A percentile compares a stretch with the other conserved stretches of the same genome.
Conservation (phyloP, 164 flowering plant species). For the Berberis vulgaris region DNA sequence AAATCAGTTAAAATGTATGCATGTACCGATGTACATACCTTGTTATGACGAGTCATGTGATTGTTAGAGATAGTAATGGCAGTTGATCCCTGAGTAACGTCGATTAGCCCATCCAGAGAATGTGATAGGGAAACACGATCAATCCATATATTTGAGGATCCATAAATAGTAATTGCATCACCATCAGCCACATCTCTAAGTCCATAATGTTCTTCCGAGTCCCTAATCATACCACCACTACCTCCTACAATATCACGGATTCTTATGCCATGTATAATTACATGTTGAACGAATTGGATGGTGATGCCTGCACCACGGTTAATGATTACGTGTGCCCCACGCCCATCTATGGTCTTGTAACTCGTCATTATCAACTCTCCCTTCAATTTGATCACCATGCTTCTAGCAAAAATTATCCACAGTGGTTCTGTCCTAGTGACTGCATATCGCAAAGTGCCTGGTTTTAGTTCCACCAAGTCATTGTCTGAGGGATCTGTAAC, state of each 20-base stretch:
- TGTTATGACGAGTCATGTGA: slow-evolving; percentile 65
- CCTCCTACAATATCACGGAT: slow-evolving; percentile 37
- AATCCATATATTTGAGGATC: slow-evolving; percentile 51
- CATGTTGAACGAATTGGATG: slow-evolving; percentile 40
- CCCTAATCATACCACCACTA: slow-evolving; percentile 47
- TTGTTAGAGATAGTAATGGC: slow-evolving; percentile 73
- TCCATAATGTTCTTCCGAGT: slow-evolving; percentile 42
- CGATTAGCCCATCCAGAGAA: slow-evolving; percentile 60
- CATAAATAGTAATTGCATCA: slow-evolving; percentile 54
- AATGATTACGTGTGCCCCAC: slow-evolving; percentile 47
- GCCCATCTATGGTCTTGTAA: slow-evolving; percentile 67
- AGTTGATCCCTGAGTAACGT: slow-evolving; percentile 50
- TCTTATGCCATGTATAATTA: slow-evolving; percentile 47
- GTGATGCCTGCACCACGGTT: slow-evolving; percentile 47
- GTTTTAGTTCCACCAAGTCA: slow-evolving; percentile 46
- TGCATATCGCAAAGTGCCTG: slow-evolving; percentile 74
- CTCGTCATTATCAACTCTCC: slow-evolving; percentile 52
- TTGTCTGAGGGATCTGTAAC: slow-evolving; percentile 48
- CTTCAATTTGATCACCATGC: slow-evolving; percentile 44
- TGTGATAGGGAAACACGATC: slow-evolving; percentile 58
- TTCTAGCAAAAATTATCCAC: slow-evolving; percentile 51
- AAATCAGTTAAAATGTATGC: background rate
- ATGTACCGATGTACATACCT: slow-evolving; percentile 22
- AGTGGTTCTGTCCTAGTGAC: slow-evolving; percentile 53
- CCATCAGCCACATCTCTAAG: slow-evolving; percentile 44